These are phyloP conservation scores for Gigaspora rosea DNA, from an alignment of 192 early-diverging fungal species.

Conservation along the genomic window DNA sequence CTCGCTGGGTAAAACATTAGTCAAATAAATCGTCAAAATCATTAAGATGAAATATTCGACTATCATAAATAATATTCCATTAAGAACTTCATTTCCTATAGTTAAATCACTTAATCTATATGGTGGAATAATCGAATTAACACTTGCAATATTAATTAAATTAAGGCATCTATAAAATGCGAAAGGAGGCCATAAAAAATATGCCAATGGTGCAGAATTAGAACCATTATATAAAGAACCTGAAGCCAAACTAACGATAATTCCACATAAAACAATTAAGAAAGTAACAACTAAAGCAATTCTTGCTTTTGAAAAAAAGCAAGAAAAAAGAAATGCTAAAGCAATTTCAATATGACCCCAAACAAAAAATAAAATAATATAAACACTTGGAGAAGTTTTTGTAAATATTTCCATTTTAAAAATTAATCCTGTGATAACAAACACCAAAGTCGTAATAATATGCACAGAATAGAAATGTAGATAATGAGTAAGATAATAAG, in stretches of 20 bases:
- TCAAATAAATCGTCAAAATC: slow-evolving; percentile 46
- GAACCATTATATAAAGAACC: slow-evolving; percentile 42
- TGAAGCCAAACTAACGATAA: slow-evolving; percentile 61
- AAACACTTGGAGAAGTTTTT: slow-evolving; percentile 50
- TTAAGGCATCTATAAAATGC: slow-evolving; percentile 64
- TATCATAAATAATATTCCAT: slow-evolving; percentile 58
- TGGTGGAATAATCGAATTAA: slow-evolving; percentile 41
- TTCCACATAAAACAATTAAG: slow-evolving; percentile 63
- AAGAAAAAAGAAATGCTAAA: slow-evolving; percentile 62
- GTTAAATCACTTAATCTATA: slow-evolving; percentile 57
- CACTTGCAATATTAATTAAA: slow-evolving; percentile 55
- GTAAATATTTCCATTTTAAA: slow-evolving; percentile 66
- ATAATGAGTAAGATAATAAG: slow-evolving; percentile 68
- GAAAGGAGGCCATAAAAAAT: slow-evolving; percentile 74
- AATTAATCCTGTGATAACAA: slow-evolving; percentile 61
- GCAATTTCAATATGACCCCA: slow-evolving; percentile 70
- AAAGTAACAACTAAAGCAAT: slow-evolving; percentile 64
- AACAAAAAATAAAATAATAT: slow-evolving; percentile 60
- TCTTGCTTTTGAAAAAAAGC: slow-evolving; percentile 61
- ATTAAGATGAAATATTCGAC: slow-evolving; percentile 52
- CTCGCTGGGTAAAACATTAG: slow-evolving; percentile 60
- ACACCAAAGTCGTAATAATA: slow-evolving; percentile 57
- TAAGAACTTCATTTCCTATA: slow-evolving; percentile 55
- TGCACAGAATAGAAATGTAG: slow-evolving; percentile 63
- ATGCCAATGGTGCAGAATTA: slow-evolving; percentile 41